A percentile compares a stretch with the other conserved stretches of the same genome.
Conservation (phyloP, 345 rosid genomes). For the Eucalyptus regnans region DNA sequence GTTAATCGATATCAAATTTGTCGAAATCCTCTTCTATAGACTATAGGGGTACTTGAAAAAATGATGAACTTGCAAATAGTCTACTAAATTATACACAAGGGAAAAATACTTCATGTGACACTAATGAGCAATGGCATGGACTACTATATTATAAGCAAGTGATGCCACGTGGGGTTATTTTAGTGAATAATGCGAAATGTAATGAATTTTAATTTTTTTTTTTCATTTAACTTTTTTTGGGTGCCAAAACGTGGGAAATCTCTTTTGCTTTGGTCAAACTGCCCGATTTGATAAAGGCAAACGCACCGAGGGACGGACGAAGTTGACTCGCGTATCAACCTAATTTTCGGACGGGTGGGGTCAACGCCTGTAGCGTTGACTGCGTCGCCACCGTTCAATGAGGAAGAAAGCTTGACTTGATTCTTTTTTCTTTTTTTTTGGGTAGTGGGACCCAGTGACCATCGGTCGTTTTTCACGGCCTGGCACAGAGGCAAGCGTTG, state of each 20-base stretch:
- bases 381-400: background rate
- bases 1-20: background rate
- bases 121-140: background rate
- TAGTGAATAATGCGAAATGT: background rate
- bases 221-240: background rate
- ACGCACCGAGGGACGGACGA: background rate
- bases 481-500: background rate
- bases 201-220: background rate
- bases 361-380: background rate
- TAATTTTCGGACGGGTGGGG: background rate
- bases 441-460: background rate
- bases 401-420: background rate
- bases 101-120: background rate
- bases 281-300: background rate
- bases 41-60: background rate
- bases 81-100: background rate
- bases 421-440: background rate
- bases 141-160: background rate
- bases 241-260: background rate
- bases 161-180: background rate
- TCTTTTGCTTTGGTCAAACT: background rate
- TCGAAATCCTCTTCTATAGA: background rate
- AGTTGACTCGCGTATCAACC: background rate
- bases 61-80: background rate
- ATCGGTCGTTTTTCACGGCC: background rate